Evolutionary conservation across 2,329 filamentous ascomycete genomes (phyloP).

Genomic region (Coniosporium tulheliwenetii): DNA sequence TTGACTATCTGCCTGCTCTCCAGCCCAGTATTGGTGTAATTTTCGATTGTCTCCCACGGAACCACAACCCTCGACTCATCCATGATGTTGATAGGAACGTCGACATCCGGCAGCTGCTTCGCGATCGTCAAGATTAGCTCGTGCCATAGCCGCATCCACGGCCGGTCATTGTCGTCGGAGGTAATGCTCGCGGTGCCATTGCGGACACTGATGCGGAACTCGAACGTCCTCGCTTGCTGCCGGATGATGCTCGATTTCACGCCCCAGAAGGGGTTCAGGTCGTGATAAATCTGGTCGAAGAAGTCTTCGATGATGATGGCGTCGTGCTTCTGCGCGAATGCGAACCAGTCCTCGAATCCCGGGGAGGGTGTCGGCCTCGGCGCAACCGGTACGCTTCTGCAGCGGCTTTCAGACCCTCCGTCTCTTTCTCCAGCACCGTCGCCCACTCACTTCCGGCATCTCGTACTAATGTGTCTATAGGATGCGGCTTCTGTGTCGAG

Average conservation of each 20-base stretch:
- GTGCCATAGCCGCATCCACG: conserved; percentile 26
- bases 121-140: conserved; percentile 22
- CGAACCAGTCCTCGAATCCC: conserved; percentile 31
- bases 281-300: conserved; percentile 35
- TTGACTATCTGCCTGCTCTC: conserved; percentile 13
- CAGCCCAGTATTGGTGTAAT: conserved; percentile 18
- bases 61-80: conserved; percentile 32
- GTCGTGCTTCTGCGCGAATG: conserved; percentile 24
- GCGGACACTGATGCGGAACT: conserved; percentile 23
- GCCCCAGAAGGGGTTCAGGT: conserved; percentile 34
- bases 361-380: conserved; percentile 35
- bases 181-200: conserved; percentile 19
- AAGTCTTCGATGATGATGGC: conserved; percentile 32
- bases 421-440: conserved; percentile 18
- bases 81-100: conserved; percentile 33
- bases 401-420: conserved; percentile 19
- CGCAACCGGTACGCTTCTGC: conserved; percentile 26
- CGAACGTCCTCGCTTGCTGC: conserved; percentile 20
- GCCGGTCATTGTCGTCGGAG: conserved; percentile 10
- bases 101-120: conserved; percentile 26
- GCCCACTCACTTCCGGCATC: conserved; percentile 16
- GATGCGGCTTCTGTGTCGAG: conserved; percentile 11
- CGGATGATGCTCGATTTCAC: conserved; percentile 25
- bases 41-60: conserved; percentile 28
- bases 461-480: conserved; percentile 21